A percentile compares a stretch with the other conserved stretches of the same genome.
phyloP scores from a whole-genome alignment of 441 rosid genomes.

The Erodium texanum region DNA sequence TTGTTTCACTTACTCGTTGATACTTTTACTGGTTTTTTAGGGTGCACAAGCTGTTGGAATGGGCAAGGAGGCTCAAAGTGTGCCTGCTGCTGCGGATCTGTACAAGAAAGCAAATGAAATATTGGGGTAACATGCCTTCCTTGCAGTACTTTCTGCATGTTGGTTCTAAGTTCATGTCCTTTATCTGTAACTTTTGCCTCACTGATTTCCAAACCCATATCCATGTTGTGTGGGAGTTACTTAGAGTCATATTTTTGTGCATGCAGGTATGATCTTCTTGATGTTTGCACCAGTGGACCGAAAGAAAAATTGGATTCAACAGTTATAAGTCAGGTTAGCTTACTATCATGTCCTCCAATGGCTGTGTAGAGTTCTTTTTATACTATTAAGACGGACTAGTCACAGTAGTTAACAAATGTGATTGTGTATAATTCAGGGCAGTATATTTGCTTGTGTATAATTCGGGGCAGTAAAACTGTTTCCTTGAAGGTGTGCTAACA shows the following conservation, averaged over 20 bases:
- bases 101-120: slow-evolving; percentile 74
- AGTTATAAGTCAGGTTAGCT: slow-evolving; percentile 71
- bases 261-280: slow-evolving; percentile 79
- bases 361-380: too few species aligned
- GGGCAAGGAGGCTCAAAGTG: slow-evolving; percentile 83
- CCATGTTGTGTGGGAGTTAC: too few species aligned
- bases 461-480: background rate
- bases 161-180: background rate
- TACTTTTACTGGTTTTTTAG: slow-evolving; percentile 22
- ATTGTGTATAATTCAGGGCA: too few species aligned
- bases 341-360: too few species aligned
- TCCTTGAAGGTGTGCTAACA: background rate
- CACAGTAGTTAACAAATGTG: too few species aligned
- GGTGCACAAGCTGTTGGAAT: slow-evolving; percentile 94
- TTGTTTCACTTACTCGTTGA: too few species aligned
- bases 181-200: background rate
- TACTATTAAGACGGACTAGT: too few species aligned
- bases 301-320: slow-evolving; percentile 95
- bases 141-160: too few species aligned
- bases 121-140: slow-evolving; percentile 45
- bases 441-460: slow-evolving; percentile 3
- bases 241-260: slow-evolving; percentile 12
- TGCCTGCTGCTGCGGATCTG: slow-evolving; percentile 64
- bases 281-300: slow-evolving; percentile 79
- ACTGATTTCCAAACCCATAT: background rate